Evolutionary conservation across 352 stramenopile genomes (phyloP).

Genomic region (Peronosclerospora sorghi): DNA sequence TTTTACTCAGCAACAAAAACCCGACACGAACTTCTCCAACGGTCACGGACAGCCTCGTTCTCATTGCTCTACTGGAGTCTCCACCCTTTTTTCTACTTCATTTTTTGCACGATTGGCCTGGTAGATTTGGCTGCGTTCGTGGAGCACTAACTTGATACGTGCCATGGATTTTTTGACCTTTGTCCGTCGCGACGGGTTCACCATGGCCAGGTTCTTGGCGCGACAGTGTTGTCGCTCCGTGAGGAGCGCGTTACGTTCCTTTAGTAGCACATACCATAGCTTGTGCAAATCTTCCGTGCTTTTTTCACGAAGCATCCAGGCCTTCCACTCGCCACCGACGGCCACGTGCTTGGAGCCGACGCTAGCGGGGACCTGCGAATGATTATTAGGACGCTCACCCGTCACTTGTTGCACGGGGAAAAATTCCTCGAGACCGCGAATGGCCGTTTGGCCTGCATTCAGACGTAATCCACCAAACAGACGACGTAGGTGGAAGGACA

Average conservation of each 20-base stretch:
- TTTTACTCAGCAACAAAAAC: too few relatives aligned
- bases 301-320: slow-evolving; percentile 93
- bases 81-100: slow-evolving; percentile 23
- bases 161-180: slow-evolving; percentile 86
- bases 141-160: slow-evolving; percentile 78
- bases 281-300: slow-evolving; percentile 98
- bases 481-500: slow-evolving; percentile 57
- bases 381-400: slow-evolving; percentile 43
- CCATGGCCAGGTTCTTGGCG: slow-evolving; percentile 65
- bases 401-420: slow-evolving; percentile 46
- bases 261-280: slow-evolving; percentile 96
- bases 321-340: slow-evolving; percentile 90
- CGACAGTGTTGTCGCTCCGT: slow-evolving; percentile 85
- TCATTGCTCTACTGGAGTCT: not conserved
- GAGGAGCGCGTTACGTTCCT: slow-evolving; percentile 95
- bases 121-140: slow-evolving; percentile 74
- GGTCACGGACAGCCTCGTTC: too few relatives aligned
- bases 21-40: too few relatives aligned
- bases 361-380: slow-evolving; percentile 48
- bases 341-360: slow-evolving; percentile 47
- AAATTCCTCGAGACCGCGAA: slow-evolving; percentile 63
- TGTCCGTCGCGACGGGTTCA: slow-evolving; percentile 61
- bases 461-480: slow-evolving; percentile 54
- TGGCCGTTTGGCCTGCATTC: slow-evolving; percentile 21
- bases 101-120: slow-evolving; percentile 59